phyloP scores from a whole-genome alignment of 2,329 filamentous ascomycete genomes.

The Aspergillus jensenii region DNA sequence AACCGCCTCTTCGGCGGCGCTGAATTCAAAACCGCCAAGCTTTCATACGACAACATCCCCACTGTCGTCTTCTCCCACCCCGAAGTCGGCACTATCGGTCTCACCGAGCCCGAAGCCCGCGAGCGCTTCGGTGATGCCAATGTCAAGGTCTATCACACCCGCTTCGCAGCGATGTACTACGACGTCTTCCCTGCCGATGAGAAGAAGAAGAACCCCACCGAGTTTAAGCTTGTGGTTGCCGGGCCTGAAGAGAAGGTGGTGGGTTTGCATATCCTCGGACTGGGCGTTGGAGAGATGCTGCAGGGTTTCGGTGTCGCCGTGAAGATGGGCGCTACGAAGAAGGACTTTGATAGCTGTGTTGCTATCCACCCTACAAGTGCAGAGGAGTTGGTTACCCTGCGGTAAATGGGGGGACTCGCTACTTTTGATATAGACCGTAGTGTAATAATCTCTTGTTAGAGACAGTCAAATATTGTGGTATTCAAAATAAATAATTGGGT shows the following conservation, averaged over 20 bases:
- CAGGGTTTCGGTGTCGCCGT: conserved; percentile 74
- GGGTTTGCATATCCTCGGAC: conserved; percentile 51
- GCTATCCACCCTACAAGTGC: conserved; percentile 76
- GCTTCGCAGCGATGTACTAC: conserved; percentile 52
- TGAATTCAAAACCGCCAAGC: conserved; percentile 43
- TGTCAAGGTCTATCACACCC: conserved; percentile 51
- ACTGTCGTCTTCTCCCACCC: conserved; percentile 56
- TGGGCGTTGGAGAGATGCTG: conserved; percentile 63
- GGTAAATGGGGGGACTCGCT: conserved; percentile 37
- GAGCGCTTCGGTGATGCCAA: conserved; percentile 50
- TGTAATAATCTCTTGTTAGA: not conserved
- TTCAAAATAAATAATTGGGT: not conserved
- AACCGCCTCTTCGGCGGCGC: conserved; percentile 51
- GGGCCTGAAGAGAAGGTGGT: conserved; percentile 52
- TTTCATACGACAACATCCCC: conserved; percentile 53
- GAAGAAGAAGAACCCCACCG: conserved; percentile 50
- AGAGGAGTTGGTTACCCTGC: conserved; percentile 66
- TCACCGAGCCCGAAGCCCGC: conserved; percentile 51
- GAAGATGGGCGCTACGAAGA: conserved; percentile 79
- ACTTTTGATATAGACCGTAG: not conserved
- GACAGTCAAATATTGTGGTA: not conserved
- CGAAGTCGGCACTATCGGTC: conserved; percentile 50
- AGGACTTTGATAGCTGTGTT: conserved; percentile 71
- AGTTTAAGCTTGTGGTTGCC: conserved; percentile 52
- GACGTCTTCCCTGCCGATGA: conserved; percentile 48